Evolutionary conservation across 78 protist genomes (phyloP).

Genomic region (Planoprotostelium fungivorum): DNA sequence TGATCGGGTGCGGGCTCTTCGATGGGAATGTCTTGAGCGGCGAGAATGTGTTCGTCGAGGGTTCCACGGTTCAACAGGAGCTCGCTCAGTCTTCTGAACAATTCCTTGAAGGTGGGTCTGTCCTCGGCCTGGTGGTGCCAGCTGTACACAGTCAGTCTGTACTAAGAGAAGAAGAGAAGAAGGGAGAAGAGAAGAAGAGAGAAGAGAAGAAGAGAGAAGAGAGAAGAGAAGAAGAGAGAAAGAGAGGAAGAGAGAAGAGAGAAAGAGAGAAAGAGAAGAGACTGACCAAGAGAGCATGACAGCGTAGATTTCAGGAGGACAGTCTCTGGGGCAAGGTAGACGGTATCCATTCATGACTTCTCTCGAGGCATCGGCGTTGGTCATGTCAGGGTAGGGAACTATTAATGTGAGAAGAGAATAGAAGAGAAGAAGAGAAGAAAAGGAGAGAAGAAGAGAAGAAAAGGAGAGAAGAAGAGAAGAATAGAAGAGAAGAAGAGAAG

Average conservation of each 20-base stretch:
- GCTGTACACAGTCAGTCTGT: background rate
- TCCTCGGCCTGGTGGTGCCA: background rate
- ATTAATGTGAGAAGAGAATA: no score
- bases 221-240: no score
- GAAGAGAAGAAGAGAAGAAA: no score
- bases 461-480: no score
- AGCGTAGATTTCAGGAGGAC: background rate
- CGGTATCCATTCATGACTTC: background rate
- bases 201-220: no score
- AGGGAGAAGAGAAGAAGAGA: no score
- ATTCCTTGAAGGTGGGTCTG: background rate
- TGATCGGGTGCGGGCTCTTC: background rate
- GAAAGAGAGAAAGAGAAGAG: no score
- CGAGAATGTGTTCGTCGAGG: background rate
- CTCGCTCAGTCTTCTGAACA: background rate
- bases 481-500: no score
- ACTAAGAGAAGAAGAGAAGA: no score
- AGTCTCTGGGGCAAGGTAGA: background rate
- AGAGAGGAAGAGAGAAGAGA: no score
- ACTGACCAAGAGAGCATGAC: background rate
- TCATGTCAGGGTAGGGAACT: background rate
- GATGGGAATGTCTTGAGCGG: background rate
- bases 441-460: no score
- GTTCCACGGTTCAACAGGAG: background rate
- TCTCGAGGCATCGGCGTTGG: background rate